A percentile compares a stretch with the other conserved stretches of the same genome.
Conservation (phyloP, 2,329 filamentous ascomycete species). For the Aspergillus brasiliensis region DNA sequence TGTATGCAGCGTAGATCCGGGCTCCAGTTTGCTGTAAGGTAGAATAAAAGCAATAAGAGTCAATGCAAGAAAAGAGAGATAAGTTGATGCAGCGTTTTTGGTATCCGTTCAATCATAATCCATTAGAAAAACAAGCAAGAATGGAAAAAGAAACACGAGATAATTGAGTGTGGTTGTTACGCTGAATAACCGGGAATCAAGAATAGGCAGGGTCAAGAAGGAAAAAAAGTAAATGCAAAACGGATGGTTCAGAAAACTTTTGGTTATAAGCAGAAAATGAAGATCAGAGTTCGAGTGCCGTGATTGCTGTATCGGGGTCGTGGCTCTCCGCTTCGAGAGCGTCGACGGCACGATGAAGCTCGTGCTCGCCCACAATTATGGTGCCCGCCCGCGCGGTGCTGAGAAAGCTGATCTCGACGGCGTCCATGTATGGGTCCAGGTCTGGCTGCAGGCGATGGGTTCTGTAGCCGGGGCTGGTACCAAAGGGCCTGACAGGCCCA, state of each 20-base stretch:
- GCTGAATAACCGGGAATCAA: neutral
- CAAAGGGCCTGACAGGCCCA: conserved; percentile 13
- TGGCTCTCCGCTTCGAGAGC: conserved; percentile 58
- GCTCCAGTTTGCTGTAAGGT: neutral
- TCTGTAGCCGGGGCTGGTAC: conserved; percentile 13
- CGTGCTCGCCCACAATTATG: conserved; percentile 78
- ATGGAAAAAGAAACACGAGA: neutral
- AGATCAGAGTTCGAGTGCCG: conserved; percentile 15
- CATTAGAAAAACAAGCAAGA: conserved; percentile 1
- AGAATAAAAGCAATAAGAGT: neutral
- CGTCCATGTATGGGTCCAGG: conserved; percentile 34
- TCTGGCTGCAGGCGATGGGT: conserved; percentile 37
- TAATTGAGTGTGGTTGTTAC: neutral
- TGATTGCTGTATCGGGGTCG: conserved; percentile 19
- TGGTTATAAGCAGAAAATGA: neutral
- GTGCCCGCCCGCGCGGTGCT: conserved; percentile 86
- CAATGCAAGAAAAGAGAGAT: conserved; percentile 1
- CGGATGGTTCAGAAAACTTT: neutral
- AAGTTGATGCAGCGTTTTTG: neutral
- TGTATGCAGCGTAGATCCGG: neutral
- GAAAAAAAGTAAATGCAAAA: neutral
- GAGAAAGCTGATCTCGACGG: conserved; percentile 82
- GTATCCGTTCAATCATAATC: conserved; percentile 4
- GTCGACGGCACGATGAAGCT: conserved; percentile 71
- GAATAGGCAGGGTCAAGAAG: neutral